A percentile compares a stretch with the other conserved stretches of the same genome.
These are phyloP conservation scores for Zygoascus ofunaensis DNA, from an alignment of 805 yeast genomes.

Conservation along the genomic window DNA sequence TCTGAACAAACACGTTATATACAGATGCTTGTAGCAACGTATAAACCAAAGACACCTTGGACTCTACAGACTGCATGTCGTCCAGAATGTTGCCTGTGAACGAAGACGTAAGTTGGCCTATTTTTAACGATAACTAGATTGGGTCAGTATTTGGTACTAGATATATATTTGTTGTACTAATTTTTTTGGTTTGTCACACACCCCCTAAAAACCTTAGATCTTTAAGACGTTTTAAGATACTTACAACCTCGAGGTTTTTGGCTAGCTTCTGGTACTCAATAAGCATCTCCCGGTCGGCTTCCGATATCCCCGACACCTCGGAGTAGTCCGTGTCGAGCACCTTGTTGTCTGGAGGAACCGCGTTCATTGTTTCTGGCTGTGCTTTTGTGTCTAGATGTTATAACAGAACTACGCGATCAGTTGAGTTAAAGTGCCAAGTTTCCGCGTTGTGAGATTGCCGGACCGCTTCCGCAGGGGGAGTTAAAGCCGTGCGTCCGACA, in stretches of 20 bases:
- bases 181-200: too few species aligned
- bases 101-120: constrained; percentile 9
- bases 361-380: too few species aligned
- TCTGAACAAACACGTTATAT: constrained; percentile 51
- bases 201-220: too few species aligned
- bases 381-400: constrained; percentile 1
- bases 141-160: too few species aligned
- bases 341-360: not conserved
- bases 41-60: constrained; percentile 54
- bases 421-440: not conserved
- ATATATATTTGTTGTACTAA: too few species aligned
- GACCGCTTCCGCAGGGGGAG: too few species aligned
- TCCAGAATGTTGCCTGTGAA: constrained; percentile 34
- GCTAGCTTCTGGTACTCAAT: constrained; percentile 35
- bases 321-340: constrained; percentile 5
- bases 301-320: constrained; percentile 7
- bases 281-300: constrained; percentile 30
- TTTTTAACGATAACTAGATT: constrained; percentile 14
- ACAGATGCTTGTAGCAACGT: constrained; percentile 64
- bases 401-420: too few species aligned
- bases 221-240: too few species aligned
- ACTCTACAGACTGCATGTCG: constrained; percentile 50
- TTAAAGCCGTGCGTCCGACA: too few species aligned
- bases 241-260: constrained; percentile 24
- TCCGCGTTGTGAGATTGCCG: not conserved